phyloP scores from a whole-genome alignment of 2,329 filamentous ascomycete genomes.

The Fusarium proliferatum region DNA sequence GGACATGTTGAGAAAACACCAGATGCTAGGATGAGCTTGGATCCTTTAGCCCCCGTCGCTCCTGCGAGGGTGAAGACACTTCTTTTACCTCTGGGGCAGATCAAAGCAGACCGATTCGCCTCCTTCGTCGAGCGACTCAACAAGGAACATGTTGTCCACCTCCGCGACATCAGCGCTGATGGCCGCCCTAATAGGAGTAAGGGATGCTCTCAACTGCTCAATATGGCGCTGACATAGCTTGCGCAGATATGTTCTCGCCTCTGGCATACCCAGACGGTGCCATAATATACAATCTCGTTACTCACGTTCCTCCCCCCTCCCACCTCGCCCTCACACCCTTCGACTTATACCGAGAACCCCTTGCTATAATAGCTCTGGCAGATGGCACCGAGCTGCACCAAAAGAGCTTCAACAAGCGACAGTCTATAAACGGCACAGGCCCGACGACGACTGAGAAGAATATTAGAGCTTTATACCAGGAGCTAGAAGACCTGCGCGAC shows the following conservation, averaged over 20 bases:
- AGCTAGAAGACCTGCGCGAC: constrained; percentile 77
- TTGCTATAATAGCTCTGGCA: constrained; percentile 85
- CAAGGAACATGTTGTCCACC: constrained; percentile 81
- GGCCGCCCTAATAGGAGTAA: constrained; percentile 86
- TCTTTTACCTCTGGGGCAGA: constrained; percentile 86
- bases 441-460: constrained; percentile 66
- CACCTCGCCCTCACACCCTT: constrained; percentile 87
- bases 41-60: constrained; percentile 89
- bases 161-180: constrained; percentile 89
- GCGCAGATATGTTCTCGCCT: constrained; percentile 90
- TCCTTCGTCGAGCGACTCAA: constrained; percentile 82
- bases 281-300: constrained; percentile 89
- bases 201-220: constrained; percentile 23
- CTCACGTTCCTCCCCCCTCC: constrained; percentile 80
- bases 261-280: constrained; percentile 86
- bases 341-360: constrained; percentile 87
- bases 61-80: constrained; percentile 91
- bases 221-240: constrained; percentile 32
- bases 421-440: constrained; percentile 62
- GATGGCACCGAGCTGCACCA: constrained; percentile 78
- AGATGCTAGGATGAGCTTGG: constrained; percentile 80
- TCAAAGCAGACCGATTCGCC: constrained; percentile 83
- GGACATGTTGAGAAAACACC: constrained; percentile 50
- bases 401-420: constrained; percentile 63
- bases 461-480: constrained; percentile 69